Evolutionary conservation across 2,329 filamentous ascomycete species (phyloP).

Genomic region (Colletotrichum salicis): DNA sequence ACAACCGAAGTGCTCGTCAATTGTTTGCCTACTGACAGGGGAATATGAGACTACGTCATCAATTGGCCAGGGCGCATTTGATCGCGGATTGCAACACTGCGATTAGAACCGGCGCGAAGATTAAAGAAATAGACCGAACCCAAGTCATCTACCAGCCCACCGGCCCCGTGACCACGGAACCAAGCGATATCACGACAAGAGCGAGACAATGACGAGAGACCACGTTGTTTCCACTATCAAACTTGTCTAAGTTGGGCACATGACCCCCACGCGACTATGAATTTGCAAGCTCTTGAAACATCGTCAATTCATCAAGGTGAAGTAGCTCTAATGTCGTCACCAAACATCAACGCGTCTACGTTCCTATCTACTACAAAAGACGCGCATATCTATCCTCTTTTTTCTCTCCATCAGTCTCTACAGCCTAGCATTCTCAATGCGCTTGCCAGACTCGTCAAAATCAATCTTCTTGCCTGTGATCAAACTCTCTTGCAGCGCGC

Average conservation of each 20-base stretch:
- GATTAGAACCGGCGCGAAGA: background rate
- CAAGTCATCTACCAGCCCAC: background rate
- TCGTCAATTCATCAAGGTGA: constrained; percentile 4
- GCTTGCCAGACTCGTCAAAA: constrained; percentile 64
- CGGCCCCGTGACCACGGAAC: constrained; percentile 10
- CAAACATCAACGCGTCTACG: background rate
- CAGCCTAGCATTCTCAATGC: constrained; percentile 52
- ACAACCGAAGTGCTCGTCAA: no score
- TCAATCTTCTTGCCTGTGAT: constrained; percentile 65
- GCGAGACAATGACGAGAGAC: constrained; percentile 17
- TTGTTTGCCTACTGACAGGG: background rate
- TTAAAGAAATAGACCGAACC: background rate
- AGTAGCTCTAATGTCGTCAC: background rate
- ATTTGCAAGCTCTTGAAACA: background rate
- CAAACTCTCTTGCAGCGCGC: constrained; percentile 67
- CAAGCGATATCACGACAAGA: background rate
- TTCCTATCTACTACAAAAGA: background rate
- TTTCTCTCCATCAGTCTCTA: constrained; percentile 36
- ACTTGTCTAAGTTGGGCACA: background rate
- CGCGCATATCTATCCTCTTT: background rate
- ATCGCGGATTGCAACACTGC: background rate
- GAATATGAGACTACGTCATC: constrained; percentile 10
- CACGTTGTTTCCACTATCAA: constrained; percentile 1
- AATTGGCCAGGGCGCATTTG: background rate
- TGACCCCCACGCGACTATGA: background rate